These are phyloP conservation scores for Leucocoprinus birnbaumii DNA, from an alignment of 768 basidiomycete genomes.

Conservation along the genomic window DNA sequence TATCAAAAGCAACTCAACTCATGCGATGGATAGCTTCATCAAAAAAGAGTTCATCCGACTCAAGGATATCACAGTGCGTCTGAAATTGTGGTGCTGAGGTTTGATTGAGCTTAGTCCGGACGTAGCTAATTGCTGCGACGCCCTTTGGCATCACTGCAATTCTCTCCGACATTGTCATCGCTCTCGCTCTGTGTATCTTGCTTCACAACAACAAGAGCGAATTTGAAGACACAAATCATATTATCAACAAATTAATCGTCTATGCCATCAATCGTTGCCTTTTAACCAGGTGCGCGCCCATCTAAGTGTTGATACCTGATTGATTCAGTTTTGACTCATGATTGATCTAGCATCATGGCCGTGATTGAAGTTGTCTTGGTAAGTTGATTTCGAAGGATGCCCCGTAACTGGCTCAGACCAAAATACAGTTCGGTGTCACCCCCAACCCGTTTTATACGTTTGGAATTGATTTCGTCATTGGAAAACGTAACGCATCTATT, in stretches of 20 bases:
- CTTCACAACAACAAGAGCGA: slow-evolving; percentile 37
- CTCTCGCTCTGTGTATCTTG: slow-evolving; percentile 37
- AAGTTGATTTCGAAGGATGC: slow-evolving; percentile 7
- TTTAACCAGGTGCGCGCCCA: slow-evolving; percentile 42
- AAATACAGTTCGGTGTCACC: slow-evolving; percentile 33
- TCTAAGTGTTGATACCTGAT: not conserved
- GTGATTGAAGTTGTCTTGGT: slow-evolving; percentile 35
- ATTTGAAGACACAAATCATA: slow-evolving; percentile 37
- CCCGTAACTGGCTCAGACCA: not conserved
- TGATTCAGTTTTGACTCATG: not conserved
- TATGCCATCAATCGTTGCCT: slow-evolving; percentile 50
- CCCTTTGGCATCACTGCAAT: slow-evolving; percentile 45
- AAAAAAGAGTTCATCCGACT: slow-evolving; percentile 33
- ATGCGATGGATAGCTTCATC: slow-evolving; percentile 27
- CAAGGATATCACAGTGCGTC: slow-evolving; percentile 30
- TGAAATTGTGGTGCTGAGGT: not conserved
- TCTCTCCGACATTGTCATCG: slow-evolving; percentile 44
- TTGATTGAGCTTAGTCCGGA: not conserved
- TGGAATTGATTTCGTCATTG: slow-evolving; percentile 49
- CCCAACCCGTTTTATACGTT: slow-evolving; percentile 45
- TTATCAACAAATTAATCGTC: slow-evolving; percentile 44
- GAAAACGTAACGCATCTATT: slow-evolving; percentile 33
- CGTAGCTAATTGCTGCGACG: slow-evolving; percentile 31
- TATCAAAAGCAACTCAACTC: not conserved
- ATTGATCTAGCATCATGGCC: slow-evolving; percentile 31